Conservation (phyloP, 148 eudicot genomes). For the Vaccinium darrowii region DNA sequence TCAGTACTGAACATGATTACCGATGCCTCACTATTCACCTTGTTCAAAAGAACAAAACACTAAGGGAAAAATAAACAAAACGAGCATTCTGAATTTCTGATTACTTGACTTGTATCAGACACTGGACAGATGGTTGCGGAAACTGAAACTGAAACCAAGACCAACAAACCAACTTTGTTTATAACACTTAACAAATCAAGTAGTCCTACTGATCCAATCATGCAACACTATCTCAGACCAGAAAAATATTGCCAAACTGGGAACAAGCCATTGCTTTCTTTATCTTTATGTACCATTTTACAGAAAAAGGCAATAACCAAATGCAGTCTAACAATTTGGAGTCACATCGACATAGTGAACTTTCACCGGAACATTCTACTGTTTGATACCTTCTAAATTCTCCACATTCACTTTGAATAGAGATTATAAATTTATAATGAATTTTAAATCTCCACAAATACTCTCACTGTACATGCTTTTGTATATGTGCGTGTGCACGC, state of each 20-base stretch:
- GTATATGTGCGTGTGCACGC: neutral
- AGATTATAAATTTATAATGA: neutral
- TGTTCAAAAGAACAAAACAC: neutral
- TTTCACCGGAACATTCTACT: neutral
- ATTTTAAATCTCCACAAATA: neutral
- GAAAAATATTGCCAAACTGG: neutral
- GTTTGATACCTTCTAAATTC: neutral
- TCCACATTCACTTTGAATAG: neutral
- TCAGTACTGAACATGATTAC: neutral
- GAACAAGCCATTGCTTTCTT: neutral
- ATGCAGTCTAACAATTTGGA: neutral
- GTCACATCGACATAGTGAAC: neutral
- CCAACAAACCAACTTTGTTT: neutral
- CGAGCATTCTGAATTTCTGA: neutral
- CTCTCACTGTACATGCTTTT: neutral
- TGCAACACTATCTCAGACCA: neutral
- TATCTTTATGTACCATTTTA: neutral
- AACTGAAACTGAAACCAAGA: neutral
- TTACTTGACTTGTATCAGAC: neutral
- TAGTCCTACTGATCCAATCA: neutral
- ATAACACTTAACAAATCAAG: neutral
- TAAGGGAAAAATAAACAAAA: neutral
- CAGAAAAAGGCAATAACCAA: neutral
- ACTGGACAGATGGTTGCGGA: neutral
- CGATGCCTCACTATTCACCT: neutral